phyloP scores from a whole-genome alignment of 106 monocot genomes.

The Dendrobium officinale region DNA sequence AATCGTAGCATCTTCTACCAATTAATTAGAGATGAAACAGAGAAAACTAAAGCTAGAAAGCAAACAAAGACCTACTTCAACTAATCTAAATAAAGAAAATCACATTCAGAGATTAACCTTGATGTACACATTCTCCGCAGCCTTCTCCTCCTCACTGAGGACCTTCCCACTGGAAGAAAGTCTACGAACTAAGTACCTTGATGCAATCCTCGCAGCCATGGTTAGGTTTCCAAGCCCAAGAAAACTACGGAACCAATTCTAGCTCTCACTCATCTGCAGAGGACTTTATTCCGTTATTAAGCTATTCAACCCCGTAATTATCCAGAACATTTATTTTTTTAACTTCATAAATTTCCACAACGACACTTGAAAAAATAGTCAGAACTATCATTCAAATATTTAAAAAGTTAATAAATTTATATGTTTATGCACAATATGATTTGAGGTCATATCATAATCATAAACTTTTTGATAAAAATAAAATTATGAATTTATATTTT shows the following conservation, averaged over 20 bases:
- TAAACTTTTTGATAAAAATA: no score
- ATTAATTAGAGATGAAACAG: neutral
- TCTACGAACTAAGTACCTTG: constrained; percentile 24
- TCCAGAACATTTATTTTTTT: neutral
- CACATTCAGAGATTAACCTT: constrained; percentile 24
- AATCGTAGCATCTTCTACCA: neutral
- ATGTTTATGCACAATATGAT: no score
- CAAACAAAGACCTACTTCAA: neutral
- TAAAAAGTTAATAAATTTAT: no score
- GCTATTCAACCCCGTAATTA: neutral
- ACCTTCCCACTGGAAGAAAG: constrained; percentile 40
- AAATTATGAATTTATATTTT: no score
- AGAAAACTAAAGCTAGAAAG: neutral
- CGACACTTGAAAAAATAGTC: no score
- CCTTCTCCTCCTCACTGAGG: constrained; percentile 62
- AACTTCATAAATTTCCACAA: no score
- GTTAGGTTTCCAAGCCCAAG: neutral
- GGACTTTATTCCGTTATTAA: neutral
- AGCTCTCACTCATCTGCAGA: neutral
- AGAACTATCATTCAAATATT: no score
- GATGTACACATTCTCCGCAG: constrained; percentile 70
- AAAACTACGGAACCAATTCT: neutral
- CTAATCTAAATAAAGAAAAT: neutral
- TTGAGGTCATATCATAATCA: no score
- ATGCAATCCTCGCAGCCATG: constrained; percentile 25